phyloP scores from a whole-genome alignment of 2,329 filamentous ascomycete species.

The Dothistroma pini region DNA sequence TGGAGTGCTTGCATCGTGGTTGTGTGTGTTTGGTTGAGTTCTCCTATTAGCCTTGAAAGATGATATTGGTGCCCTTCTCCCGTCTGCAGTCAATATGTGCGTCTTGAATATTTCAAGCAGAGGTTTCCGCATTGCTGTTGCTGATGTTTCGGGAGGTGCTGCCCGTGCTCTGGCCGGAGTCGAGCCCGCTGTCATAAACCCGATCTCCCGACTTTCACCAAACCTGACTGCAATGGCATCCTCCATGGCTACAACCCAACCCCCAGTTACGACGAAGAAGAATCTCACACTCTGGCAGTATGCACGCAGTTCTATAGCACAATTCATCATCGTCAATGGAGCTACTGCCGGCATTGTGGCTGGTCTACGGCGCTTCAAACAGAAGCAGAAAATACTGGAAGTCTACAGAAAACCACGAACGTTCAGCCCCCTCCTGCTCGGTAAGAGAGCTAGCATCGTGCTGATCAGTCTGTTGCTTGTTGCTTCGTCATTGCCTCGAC shows the following conservation, averaged over 20 bases:
- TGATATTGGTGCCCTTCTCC: neutral
- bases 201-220: neutral
- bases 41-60: too few relatives aligned
- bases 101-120: neutral
- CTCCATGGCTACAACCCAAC: neutral
- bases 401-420: neutral
- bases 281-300: neutral
- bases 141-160: neutral
- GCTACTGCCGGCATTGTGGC: neutral
- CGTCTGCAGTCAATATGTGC: neutral
- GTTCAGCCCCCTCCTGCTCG: neutral
- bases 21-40: neutral
- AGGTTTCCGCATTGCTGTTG: neutral
- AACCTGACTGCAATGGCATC: neutral
- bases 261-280: neutral
- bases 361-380: neutral
- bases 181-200: neutral
- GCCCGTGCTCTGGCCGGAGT: neutral
- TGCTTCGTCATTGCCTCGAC: neutral
- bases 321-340: neutral
- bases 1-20: slow-evolving; percentile 34
- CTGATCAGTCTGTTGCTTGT: neutral
- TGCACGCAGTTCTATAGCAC: neutral
- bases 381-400: neutral
- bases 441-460: neutral